These are phyloP conservation scores for Cenchrus fungigraminus DNA, from an alignment of 176 grass and related monocot species.

Conservation along the genomic window DNA sequence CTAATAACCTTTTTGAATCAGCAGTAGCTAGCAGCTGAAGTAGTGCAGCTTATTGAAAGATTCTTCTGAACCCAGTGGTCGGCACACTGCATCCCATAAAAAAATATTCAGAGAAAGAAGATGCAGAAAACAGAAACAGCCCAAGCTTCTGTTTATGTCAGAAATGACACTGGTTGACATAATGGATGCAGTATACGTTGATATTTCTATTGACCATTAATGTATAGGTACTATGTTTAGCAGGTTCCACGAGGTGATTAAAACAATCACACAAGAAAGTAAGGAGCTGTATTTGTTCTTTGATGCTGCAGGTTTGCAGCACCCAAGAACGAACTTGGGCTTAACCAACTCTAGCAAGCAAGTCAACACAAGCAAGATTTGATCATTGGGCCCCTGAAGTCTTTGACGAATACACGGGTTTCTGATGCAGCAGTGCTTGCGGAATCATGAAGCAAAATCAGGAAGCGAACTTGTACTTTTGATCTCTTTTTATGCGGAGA, in stretches of 20 bases:
- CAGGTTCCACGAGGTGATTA: neutral
- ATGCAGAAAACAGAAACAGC: slow-evolving; percentile 42
- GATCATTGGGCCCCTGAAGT: slow-evolving; percentile 1
- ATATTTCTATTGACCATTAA: neutral
- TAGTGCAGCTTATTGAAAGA: slow-evolving; percentile 19
- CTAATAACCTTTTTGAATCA: slow-evolving; percentile 38
- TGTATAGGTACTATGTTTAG: neutral
- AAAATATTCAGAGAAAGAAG: slow-evolving; percentile 31
- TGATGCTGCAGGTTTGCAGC: slow-evolving; percentile 16
- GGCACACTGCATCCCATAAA: slow-evolving; percentile 18
- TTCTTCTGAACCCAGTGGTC: slow-evolving; percentile 34
- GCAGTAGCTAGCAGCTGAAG: slow-evolving; percentile 40
- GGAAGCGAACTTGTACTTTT: slow-evolving; percentile 34
- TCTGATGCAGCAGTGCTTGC: slow-evolving; percentile 18
- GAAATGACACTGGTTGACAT: slow-evolving; percentile 27
- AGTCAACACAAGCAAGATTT: slow-evolving; percentile 47
- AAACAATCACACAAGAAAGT: neutral
- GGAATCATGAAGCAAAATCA: slow-evolving; percentile 34
- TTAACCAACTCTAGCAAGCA: slow-evolving; percentile 25
- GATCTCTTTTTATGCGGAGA: slow-evolving; percentile 35
- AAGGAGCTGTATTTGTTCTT: slow-evolving; percentile 28
- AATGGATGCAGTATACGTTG: neutral
- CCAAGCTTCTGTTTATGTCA: neutral
- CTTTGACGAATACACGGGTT: slow-evolving; percentile 16
- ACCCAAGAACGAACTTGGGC: slow-evolving; percentile 6